These are phyloP conservation scores for Colletotrichum sp. DNA, from an alignment of 2,329 filamentous ascomycete species.

Conservation along the genomic window DNA sequence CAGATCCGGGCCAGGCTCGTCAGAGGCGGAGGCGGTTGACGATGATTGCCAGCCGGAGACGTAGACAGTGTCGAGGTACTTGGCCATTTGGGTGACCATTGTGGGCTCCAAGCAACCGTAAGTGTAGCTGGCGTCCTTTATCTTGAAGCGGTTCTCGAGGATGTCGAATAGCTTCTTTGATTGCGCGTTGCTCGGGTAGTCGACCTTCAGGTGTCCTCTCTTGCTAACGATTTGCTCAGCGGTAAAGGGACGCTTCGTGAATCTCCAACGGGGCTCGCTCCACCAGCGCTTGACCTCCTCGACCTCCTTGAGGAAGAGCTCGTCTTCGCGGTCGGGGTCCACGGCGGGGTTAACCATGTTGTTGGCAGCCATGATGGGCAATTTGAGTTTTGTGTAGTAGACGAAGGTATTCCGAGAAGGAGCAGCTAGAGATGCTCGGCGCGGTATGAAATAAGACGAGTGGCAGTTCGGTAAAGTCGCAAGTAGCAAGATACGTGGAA, in stretches of 20 bases:
- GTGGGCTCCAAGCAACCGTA: conserved; percentile 98
- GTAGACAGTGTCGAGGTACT: conserved; percentile 98
- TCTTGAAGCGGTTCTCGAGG: conserved; percentile 87
- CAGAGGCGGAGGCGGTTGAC: conserved; percentile 90
- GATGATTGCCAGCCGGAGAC: conserved; percentile 99
- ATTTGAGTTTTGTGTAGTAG: neutral
- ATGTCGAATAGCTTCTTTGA: conserved; percentile 95
- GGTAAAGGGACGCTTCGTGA: conserved; percentile 91
- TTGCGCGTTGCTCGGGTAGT: conserved; percentile 88
- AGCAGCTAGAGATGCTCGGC: neutral
- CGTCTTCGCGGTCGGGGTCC: conserved; percentile 62
- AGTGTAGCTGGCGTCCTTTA: conserved; percentile 86
- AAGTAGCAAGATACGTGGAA: neutral
- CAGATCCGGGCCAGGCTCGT: conserved; percentile 96
- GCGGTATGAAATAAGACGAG: neutral
- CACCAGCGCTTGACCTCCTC: conserved; percentile 93
- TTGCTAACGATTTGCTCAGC: conserved; percentile 98
- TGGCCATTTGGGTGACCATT: conserved; percentile 99
- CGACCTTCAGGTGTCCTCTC: conserved; percentile 86
- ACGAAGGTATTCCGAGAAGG: neutral
- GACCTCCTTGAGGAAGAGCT: conserved; percentile 82
- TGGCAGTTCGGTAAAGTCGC: neutral
- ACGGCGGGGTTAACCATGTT: conserved; percentile 66
- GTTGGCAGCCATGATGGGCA: conserved; percentile 60
- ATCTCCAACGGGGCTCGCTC: conserved; percentile 88